Evolutionary conservation across 2,329 filamentous ascomycete species (phyloP), one percentile per base, ranked within the genome.

Genomic region (Cadophora malorum): DNA sequence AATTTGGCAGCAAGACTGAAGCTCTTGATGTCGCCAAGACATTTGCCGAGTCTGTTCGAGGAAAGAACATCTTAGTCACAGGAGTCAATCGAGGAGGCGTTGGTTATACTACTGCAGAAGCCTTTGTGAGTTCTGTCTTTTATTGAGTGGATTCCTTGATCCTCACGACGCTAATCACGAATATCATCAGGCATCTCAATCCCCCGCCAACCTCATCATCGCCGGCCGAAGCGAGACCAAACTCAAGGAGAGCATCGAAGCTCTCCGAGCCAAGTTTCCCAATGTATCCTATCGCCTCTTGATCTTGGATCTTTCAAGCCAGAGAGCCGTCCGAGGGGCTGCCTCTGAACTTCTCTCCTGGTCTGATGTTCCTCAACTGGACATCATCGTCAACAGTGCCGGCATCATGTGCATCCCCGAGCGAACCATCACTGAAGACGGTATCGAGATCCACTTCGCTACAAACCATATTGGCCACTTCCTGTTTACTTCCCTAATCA

Each of bases 301-400:
- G n/a, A 49, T 66, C 4, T 16, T 71, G 28, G 80, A 82, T 38
- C 78, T 84, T 14, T 76, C 75, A n/a, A 82, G 80, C 23, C 70
- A 81, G n/a, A 76, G 78, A 7, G 74, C 77, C 1, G 77, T 84
- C 3, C 79, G 82, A n/a, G 66, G 71, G 1, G 80, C 82, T 0
- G 82, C 81, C 1, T 72, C 70, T 0, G 75, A 76, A n/a, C 74
- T 83, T 5, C 75, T 31, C 73, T 83, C n/a, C 78, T 78, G 25
- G 61, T 70, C 2, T 79, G 79, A 75, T 76, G 75, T 81, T 0
- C 50, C 74, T 71, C 64, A 67, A 6, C 76, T 83, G n/a, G 79
- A 83, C 50, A 77, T 82, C 10, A 68, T 83, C 7, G 76, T 83
- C 8, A 83, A 83, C 69, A 83, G 81, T 60, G 81, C 81, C 0